Base-by-base conservation (phyloP, 2,329 filamentous ascomycete genomes). In the Endoconidiophora polonica region DNA sequence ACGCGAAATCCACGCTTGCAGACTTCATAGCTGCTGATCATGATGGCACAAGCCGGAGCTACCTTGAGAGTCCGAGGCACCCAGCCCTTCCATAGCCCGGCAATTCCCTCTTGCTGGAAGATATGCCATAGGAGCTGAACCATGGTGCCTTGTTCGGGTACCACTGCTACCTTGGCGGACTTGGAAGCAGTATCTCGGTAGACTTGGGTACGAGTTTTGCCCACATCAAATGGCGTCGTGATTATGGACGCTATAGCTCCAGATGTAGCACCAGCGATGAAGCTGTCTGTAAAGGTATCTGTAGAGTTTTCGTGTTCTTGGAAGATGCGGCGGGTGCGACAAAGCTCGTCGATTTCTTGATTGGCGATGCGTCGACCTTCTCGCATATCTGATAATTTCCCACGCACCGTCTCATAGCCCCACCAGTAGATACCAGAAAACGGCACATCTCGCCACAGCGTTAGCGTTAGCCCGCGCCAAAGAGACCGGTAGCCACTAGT, bases 361-460 rank as follows among this genome's bases (percentile, higher is more conserved):
- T 48, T 24, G 10, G 6, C 43, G 20, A 44, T 24, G 4, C 50
- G 50, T 18, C 39, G 38, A 26, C n/a, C 38, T 26, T 48, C 51
- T 16, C 45, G 48, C 45, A 77, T 65, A 57, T 88, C 80, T 1
- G 79, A 82, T 52, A 96, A 65, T 48, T 68, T 67, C 22, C 79
- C 77, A 48, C 87, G 79, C 50, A 90, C 80, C 16, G 76, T 79
- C 67, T 98, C 91, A 62, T 98, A 98, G 10, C 91, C 90, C 79
- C 84, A 93, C 91, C 91, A 98, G 68, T 98, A 98, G 42, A 98
- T 75, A 3, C 84, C 91, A 1, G 90, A 96, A 60, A 98, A 98
- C 0, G 91, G 91, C 0, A 96, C 91, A 61, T 98, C 91, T 55
- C 91, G 76, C 91, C 91, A 98, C 52, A 98, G 74, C 0, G 90